Base-by-base conservation (phyloP, 2,329 filamentous ascomycete species). In the Calonectria pseudoturangicola region DNA sequence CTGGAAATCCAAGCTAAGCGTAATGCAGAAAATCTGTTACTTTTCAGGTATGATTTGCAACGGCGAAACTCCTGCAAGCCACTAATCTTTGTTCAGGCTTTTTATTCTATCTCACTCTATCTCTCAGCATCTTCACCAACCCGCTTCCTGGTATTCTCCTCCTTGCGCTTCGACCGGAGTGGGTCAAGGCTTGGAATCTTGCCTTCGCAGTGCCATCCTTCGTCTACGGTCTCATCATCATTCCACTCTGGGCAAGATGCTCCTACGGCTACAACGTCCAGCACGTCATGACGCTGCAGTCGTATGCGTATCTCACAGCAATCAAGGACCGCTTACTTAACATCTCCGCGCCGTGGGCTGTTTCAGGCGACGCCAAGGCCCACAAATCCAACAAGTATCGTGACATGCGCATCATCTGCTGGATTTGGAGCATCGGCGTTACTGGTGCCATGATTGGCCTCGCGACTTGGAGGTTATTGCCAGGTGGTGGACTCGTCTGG, bases 361-460 rank as follows among this genome's bases (percentile, higher is more conserved):
- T 48, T 15, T 50, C 60, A 0, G 60, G 60, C 7, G 43, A 64
- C 4, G 18, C 18, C 60, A 64, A 64, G 21, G 60, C 60, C 4
- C 60, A 64, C 28, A 64, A 64, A 27, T 21, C 41, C 8, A 64
- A 64, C 60, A 64, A 64, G 9, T 64, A 64, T 21, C 43, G 43
- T 12, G 16, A 64, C 43, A 47, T 47, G 39, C 60, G 60, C n/a
- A 30, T 64, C 27, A 25, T 64, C 4, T 64, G 60, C 12, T 64
- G 60, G 43, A 16, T 64, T 7, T 64, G 60, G 60, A 64, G 9
- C n/a, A 21, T 64, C 6, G 8, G 10, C 12, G 41, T 27, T 27
- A 16, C 28, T 8, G 43, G 60, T 8, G 6, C 8, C 27, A 64
- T 33, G 60, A 48, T 64, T 25, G 39, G 41, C 13, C 27, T 48